phyloP scores from a whole-genome alignment of 805 yeast genomes.

The Ogataea kodamae region DNA sequence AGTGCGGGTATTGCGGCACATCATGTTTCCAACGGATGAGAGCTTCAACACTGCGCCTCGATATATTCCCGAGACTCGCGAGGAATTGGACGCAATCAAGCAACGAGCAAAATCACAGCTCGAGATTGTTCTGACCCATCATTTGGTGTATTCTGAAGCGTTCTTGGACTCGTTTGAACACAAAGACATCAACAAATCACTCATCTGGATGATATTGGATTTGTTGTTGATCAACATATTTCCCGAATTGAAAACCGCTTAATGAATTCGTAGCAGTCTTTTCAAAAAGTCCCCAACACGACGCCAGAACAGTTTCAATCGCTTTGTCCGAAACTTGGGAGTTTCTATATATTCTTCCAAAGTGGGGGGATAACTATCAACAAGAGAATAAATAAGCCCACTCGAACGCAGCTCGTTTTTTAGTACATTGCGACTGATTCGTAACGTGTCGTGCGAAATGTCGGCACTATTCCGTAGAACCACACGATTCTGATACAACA shows the following conservation, averaged over 20 bases:
- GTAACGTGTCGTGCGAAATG: constrained; percentile 4
- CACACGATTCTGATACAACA: constrained; percentile 9
- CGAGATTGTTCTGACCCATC: constrained; percentile 4
- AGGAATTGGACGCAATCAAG: constrained; percentile 23
- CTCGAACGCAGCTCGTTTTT: constrained; percentile 3
- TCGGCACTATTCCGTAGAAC: constrained; percentile 6
- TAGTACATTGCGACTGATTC: constrained; percentile 2
- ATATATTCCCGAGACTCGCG: constrained; percentile 29
- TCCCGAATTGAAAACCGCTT: constrained; percentile 32
- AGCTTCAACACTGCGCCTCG: constrained; percentile 28
- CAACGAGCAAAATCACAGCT: constrained; percentile 9
- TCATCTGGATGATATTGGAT: constrained; percentile 42
- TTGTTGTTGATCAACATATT: constrained; percentile 37
- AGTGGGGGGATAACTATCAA: constrained; percentile 11
- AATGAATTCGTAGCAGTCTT: constrained; percentile 1
- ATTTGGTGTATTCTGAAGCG: constrained; percentile 15
- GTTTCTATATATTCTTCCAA: constrained; percentile 10
- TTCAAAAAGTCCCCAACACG: constrained; percentile 1
- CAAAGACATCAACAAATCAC: constrained; percentile 40
- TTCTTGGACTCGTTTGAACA: constrained; percentile 36
- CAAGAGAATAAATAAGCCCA: constrained; percentile 4
- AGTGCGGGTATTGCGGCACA: constrained; percentile 22
- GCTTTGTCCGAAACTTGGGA: neutral
- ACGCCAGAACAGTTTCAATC: neutral
- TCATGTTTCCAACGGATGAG: constrained; percentile 30